These are phyloP conservation scores for Achaetomium macrosporum DNA, from an alignment of 2,329 filamentous ascomycete species.

Conservation along the genomic window DNA sequence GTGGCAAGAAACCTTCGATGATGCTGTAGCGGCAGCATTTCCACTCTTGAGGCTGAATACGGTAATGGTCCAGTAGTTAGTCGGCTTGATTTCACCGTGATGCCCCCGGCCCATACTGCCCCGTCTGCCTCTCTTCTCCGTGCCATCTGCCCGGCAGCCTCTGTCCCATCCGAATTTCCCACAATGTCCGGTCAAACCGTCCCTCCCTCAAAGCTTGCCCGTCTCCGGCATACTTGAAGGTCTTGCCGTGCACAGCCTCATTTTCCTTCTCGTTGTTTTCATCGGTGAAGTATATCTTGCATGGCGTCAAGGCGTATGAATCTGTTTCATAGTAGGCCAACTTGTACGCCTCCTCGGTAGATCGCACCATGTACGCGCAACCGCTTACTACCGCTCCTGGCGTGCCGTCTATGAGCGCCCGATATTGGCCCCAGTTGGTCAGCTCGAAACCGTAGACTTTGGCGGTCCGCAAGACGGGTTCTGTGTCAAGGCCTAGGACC, in stretches of 20 bases:
- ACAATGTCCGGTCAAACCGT: too few species aligned
- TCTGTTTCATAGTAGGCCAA: slow-evolving; percentile 12
- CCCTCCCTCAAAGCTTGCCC: too few species aligned
- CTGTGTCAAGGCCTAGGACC: background rate
- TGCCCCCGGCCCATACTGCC: too few species aligned
- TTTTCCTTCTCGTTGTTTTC: background rate
- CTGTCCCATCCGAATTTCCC: too few species aligned
- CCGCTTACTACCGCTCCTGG: background rate
- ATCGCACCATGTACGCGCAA: background rate
- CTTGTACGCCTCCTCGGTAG: slow-evolving; percentile 2
- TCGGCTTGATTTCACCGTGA: too few species aligned
- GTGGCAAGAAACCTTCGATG: too few species aligned
- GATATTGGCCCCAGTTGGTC: slow-evolving; percentile 10
- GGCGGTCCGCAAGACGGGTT: background rate
- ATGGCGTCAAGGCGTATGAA: slow-evolving; percentile 1
- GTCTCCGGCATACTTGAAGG: background rate
- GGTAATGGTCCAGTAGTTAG: too few species aligned
- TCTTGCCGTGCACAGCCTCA: background rate
- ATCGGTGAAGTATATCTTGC: slow-evolving; percentile 5
- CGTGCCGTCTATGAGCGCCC: slow-evolving; percentile 5
- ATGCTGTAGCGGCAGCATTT: too few species aligned
- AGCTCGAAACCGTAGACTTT: slow-evolving; percentile 7
- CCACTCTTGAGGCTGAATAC: too few species aligned
- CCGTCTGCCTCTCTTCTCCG: too few species aligned
- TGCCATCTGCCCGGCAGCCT: too few species aligned